Conservation (phyloP, 148 eudicot species). For the Rhododendron simsii region DNA sequence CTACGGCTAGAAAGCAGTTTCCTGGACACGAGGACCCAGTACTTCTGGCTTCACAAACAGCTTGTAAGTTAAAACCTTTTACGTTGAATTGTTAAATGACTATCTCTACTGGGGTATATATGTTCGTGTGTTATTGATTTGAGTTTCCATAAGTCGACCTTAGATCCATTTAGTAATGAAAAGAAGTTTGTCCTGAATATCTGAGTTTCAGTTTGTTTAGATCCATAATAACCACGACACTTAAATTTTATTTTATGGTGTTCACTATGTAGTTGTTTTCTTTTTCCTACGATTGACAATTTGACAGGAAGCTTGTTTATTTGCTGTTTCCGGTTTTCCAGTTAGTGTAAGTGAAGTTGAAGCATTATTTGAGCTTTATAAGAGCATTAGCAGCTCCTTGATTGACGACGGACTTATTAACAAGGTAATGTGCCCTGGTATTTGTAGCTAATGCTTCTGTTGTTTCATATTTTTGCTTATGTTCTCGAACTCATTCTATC, state of each 20-base stretch:
- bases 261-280: background rate
- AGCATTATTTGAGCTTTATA: conserved; percentile 87
- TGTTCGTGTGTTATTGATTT: background rate
- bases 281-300: background rate
- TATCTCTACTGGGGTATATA: background rate
- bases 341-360: conserved; percentile 99
- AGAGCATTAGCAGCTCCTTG: conserved; percentile 87
- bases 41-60: conserved; percentile 73
- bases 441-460: background rate
- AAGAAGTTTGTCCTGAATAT: background rate
- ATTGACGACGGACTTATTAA: conserved; percentile 91
- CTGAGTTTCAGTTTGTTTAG: background rate
- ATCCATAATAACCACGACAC: background rate
- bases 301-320: background rate
- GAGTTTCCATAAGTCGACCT: background rate
- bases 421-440: conserved; percentile 50
- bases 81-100: background rate
- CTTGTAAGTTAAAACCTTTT: conserved; percentile 49
- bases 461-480: background rate
- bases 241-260: background rate
- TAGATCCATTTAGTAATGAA: background rate
- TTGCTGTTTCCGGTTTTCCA: conserved; percentile 22
- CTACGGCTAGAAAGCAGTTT: conserved; percentile 41
- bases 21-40: conserved; percentile 72
- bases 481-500: background rate